These are phyloP conservation scores for Candida morakotiae DNA, from an alignment of 805 yeast genomes.

Conservation along the genomic window DNA sequence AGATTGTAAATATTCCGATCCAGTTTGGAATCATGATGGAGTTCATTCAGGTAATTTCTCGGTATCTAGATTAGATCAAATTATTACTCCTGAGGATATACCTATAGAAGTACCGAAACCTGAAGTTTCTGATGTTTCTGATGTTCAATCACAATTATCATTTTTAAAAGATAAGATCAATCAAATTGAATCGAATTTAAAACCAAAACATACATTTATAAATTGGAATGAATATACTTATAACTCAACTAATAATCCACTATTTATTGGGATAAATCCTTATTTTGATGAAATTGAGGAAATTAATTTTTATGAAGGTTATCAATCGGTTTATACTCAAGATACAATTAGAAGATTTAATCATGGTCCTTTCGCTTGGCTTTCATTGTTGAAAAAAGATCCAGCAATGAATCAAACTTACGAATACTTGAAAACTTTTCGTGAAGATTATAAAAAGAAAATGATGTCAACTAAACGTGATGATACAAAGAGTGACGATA, in stretches of 20 bases:
- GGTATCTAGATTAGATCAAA: slow-evolving; percentile 3
- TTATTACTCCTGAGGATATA: slow-evolving; percentile 1
- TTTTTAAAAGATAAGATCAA: background rate
- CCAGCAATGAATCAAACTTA: slow-evolving; percentile 14
- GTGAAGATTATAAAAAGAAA: slow-evolving; percentile 5
- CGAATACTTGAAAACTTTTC: slow-evolving; percentile 7
- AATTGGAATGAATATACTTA: slow-evolving; percentile 3
- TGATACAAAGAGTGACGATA: background rate
- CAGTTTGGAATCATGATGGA: slow-evolving; percentile 4
- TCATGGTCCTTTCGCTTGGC: slow-evolving; percentile 52
- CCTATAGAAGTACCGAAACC: too few relatives aligned
- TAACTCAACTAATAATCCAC: slow-evolving; percentile 8
- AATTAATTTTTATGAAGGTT: slow-evolving; percentile 40
- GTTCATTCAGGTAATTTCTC: background rate
- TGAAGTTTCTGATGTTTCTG: too few relatives aligned
- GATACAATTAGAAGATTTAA: slow-evolving; percentile 37
- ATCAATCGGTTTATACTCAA: slow-evolving; percentile 38
- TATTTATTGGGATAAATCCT: slow-evolving; percentile 21
- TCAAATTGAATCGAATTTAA: background rate
- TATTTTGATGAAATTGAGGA: slow-evolving; percentile 23
- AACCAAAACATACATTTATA: background rate
- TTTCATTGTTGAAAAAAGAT: slow-evolving; percentile 47
- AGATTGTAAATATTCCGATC: slow-evolving; percentile 22
- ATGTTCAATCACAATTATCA: background rate
- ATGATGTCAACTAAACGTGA: background rate